phyloP scores from a whole-genome alignment of 345 rosid genomes.

The Corchorus capsularis region DNA sequence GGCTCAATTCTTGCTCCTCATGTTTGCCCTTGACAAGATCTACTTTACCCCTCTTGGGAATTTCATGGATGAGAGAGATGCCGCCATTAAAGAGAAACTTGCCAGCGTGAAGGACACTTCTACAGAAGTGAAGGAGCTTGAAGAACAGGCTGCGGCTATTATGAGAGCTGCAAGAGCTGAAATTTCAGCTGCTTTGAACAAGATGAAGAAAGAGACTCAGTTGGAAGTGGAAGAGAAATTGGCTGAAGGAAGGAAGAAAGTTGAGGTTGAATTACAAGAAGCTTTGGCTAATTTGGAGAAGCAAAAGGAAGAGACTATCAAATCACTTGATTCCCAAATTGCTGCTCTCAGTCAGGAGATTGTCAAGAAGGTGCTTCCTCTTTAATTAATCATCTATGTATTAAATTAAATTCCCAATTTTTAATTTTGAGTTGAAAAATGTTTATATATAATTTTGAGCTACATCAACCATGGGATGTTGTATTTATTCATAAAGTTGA shows the following conservation, averaged over 20 bases:
- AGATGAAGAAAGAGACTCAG: conserved; percentile 92
- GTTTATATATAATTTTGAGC: background rate
- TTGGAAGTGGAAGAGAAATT: conserved; percentile 66
- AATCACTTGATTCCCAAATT: conserved; percentile 81
- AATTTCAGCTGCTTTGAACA: conserved; percentile 77
- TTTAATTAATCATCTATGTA: too few species aligned
- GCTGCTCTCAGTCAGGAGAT: conserved; percentile 30
- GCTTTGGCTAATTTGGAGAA: conserved; percentile 74
- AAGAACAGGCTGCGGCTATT: conserved; percentile 74
- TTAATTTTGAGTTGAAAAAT: too few species aligned
- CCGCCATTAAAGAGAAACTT: conserved; percentile 76
- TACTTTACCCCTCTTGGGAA: conserved; percentile 85
- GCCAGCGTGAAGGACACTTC: conserved; percentile 79
- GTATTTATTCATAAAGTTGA: background rate
- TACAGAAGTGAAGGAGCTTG: conserved; percentile 78
- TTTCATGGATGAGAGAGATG: conserved; percentile 85
- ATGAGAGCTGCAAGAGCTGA: conserved; percentile 94
- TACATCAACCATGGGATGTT: background rate
- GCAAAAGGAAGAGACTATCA: conserved; percentile 83
- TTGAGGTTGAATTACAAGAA: conserved; percentile 80
- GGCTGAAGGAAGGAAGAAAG: conserved; percentile 69
- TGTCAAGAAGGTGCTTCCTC: too few species aligned
- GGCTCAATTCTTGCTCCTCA: conserved; percentile 75
- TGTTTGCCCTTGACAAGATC: conserved; percentile 84
- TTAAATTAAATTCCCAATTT: too few species aligned